phyloP scores from a whole-genome alignment of 2,329 filamentous ascomycete genomes.

The Chaetomium sp. region DNA sequence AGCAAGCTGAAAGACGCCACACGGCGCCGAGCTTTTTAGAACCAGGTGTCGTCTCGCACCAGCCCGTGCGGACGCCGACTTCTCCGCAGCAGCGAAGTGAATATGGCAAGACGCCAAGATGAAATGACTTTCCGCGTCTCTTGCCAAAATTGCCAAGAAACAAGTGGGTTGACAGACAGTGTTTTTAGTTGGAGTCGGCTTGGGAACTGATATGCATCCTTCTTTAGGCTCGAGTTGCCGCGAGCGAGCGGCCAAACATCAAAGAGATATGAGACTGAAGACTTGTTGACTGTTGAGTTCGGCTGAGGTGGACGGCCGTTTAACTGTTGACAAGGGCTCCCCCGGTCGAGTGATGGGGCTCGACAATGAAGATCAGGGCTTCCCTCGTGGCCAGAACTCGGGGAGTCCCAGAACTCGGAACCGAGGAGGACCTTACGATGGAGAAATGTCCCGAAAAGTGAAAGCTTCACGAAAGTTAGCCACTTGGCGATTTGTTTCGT shows the following conservation, averaged over 20 bases:
- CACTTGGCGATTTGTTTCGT: background rate
- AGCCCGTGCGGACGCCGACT: slow-evolving; percentile 7
- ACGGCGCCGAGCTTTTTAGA: slow-evolving; percentile 19
- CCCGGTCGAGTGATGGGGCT: background rate
- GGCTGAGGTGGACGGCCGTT: background rate
- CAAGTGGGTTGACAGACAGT: background rate
- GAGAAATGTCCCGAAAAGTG: background rate
- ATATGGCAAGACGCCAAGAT: background rate
- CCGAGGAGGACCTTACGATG: background rate
- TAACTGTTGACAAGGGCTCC: slow-evolving; percentile 4
- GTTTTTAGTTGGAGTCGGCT: too few relatives aligned
- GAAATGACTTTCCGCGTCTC: background rate
- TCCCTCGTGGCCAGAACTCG: background rate
- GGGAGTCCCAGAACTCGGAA: too few relatives aligned
- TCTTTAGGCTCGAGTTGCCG: background rate
- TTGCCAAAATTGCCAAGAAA: too few relatives aligned
- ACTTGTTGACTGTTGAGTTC: background rate
- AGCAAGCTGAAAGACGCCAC: slow-evolving; percentile 25
- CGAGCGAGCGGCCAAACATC: background rate
- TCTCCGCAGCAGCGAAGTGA: background rate
- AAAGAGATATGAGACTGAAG: background rate
- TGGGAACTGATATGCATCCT: too few relatives aligned
- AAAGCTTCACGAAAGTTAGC: background rate
- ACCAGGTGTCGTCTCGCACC: slow-evolving; percentile 12
- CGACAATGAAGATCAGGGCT: background rate